Percentiles rank a stretch among this genome's conserved stretches.
Conservation (phyloP, 371 early-diverging fungal genomes). For the Lichtheimia ornata region DNA sequence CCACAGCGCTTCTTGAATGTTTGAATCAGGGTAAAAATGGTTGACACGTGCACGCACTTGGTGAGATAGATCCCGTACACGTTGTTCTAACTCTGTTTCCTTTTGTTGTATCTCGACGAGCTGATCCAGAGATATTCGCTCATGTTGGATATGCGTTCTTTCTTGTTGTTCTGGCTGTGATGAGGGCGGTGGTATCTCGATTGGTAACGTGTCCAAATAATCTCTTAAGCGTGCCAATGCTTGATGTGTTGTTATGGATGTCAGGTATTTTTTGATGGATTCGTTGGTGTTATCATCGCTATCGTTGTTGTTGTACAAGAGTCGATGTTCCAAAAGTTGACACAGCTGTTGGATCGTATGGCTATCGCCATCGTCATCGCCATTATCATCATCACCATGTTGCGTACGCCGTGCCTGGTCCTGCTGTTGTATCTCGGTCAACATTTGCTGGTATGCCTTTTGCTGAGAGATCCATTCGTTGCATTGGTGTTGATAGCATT, state of each 20-base stretch:
- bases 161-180: neutral
- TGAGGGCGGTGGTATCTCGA: neutral
- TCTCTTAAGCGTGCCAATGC: neutral
- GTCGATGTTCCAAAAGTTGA: neutral
- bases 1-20: neutral
- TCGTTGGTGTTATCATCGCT: neutral
- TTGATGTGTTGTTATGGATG: neutral
- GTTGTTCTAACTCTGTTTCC: neutral
- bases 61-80: neutral
- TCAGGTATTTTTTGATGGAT: neutral
- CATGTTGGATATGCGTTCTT: neutral
- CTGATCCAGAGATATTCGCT: neutral
- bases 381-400: neutral
- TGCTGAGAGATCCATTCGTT: neutral
- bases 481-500: neutral
- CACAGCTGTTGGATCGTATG: neutral
- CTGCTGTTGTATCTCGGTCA: neutral
- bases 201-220: neutral
- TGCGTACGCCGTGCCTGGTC: neutral
- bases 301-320: neutral
- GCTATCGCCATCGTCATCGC: neutral
- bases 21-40: neutral
- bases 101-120: neutral
- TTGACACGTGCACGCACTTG: neutral
- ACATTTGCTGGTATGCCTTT: neutral